Conservation (phyloP, 2,329 filamentous ascomycete species). For the Neophaeococcomyces mojaviensis region DNA sequence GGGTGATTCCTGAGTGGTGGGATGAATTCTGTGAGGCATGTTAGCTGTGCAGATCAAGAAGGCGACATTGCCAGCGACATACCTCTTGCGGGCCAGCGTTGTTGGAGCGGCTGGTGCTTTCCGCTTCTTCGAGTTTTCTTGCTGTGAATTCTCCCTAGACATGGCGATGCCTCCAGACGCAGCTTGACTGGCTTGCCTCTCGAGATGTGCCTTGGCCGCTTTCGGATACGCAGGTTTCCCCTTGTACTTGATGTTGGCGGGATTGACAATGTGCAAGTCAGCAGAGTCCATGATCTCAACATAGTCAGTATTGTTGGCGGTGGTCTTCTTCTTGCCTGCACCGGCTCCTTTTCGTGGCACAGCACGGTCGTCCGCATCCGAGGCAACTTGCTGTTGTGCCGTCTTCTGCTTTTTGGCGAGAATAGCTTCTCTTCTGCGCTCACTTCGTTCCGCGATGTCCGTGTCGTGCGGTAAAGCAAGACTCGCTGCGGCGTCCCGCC, state of each 20-base stretch:
- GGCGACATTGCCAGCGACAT: constrained; percentile 19
- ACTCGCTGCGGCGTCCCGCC: constrained; percentile 58
- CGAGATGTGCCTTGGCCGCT: constrained; percentile 43
- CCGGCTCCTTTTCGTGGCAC: constrained; percentile 51
- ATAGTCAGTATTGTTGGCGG: constrained; percentile 48
- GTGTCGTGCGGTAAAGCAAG: constrained; percentile 56
- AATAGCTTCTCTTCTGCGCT: constrained; percentile 74
- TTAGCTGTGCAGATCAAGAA: neutral
- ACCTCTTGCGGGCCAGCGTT: constrained; percentile 63
- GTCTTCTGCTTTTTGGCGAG: constrained; percentile 56
- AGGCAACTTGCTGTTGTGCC: constrained; percentile 63
- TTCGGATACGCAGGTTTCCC: constrained; percentile 56
- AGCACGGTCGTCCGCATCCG: constrained; percentile 65
- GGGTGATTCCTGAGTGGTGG: constrained; percentile 53
- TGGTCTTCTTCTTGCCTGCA: constrained; percentile 57
- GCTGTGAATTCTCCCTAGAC: constrained; percentile 23
- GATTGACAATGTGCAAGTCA: constrained; percentile 16
- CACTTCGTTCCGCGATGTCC: constrained; percentile 76
- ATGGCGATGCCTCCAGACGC: constrained; percentile 18
- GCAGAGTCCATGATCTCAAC: too few relatives aligned
- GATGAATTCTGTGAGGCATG: constrained; percentile 16
- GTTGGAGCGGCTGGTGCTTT: constrained; percentile 25
- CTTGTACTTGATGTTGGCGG: constrained; percentile 55
- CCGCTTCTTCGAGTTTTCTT: constrained; percentile 23
- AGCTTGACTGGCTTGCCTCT: constrained; percentile 56